Evolutionary conservation across 306 rosid species (phyloP).

Genomic region (Sesbania bispinosa): DNA sequence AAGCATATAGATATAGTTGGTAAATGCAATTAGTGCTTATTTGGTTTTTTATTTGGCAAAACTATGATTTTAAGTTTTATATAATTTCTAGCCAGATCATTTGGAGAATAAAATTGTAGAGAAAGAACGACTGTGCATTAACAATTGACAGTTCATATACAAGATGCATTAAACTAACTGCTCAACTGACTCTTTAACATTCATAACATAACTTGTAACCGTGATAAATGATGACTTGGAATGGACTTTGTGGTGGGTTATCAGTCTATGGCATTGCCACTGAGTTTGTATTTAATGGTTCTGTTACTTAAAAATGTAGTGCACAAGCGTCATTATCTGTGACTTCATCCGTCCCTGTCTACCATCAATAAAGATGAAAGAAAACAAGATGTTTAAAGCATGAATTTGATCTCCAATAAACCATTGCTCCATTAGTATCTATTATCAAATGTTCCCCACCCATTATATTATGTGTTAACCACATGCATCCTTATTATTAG

Average conservation of each 20-base stretch:
- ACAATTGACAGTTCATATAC: background rate
- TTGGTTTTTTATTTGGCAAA: background rate
- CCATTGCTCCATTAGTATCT: background rate
- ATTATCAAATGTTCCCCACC: background rate
- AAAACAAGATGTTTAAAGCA: background rate
- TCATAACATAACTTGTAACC: background rate
- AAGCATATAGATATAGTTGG: background rate
- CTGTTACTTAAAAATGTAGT: slow-evolving; percentile 7
- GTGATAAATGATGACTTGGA: background rate
- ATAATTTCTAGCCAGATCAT: too few species aligned
- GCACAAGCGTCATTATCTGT: background rate
- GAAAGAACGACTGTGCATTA: background rate
- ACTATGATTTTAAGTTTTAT: too few species aligned
- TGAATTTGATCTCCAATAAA: background rate
- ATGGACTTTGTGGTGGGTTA: background rate
- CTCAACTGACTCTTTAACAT: background rate
- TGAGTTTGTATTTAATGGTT: background rate
- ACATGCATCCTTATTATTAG: too few species aligned
- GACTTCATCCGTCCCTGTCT: background rate
- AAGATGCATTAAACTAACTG: background rate
- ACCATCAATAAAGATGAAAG: background rate
- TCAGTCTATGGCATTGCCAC: too few species aligned
- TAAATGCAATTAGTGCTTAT: background rate
- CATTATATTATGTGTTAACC: too few species aligned
- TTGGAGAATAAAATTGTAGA: background rate